A percentile compares a stretch with the other conserved stretches of the same genome.
Evolutionary conservation across 768 basidiomycete genomes (phyloP).

Genomic region (Termitomyces sp.): DNA sequence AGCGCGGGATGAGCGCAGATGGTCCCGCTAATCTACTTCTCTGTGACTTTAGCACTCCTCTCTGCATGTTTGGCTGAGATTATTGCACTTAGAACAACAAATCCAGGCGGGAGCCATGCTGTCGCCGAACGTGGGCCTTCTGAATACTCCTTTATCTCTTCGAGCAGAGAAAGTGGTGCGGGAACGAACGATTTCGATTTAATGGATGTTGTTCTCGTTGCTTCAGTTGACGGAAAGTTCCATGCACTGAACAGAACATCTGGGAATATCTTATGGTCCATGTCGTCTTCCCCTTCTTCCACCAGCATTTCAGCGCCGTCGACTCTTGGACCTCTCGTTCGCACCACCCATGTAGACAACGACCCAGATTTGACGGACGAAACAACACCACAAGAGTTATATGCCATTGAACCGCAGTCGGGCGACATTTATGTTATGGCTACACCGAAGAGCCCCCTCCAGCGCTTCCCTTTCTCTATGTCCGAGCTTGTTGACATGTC

Average conservation of each 20-base stretch:
- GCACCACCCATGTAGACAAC: conserved; percentile 59
- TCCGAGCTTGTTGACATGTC: conserved; percentile 90
- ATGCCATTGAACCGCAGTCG: conserved; percentile 93
- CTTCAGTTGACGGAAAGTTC: conserved; percentile 92
- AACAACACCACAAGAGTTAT: conserved; percentile 60
- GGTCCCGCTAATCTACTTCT: conserved; percentile 26
- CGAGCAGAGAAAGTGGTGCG: conserved; percentile 12
- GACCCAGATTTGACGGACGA: conserved; percentile 59
- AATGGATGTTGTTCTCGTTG: conserved; percentile 82
- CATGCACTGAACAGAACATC: conserved; percentile 90
- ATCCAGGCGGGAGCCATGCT: conserved; percentile 21
- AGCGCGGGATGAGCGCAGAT: conserved; percentile 32
- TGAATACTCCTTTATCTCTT: conserved; percentile 19
- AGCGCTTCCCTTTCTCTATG: conserved; percentile 90
- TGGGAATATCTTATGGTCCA: conserved; percentile 85
- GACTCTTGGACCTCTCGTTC: conserved; percentile 70
- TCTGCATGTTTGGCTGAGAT: conserved; percentile 29
- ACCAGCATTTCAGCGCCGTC: conserved; percentile 40
- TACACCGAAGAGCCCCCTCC: conserved; percentile 63
- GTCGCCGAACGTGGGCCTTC: conserved; percentile 23
- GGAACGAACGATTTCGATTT: conserved; percentile 53
- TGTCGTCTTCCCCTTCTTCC: conserved; percentile 57
- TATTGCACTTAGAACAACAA: conserved; percentile 24
- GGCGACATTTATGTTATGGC: conserved; percentile 90
- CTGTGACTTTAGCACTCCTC: conserved; percentile 24